A percentile compares a stretch with the other conserved stretches of the same genome.
These are phyloP conservation scores for Aspergillus sp. DNA, from an alignment of 2,329 filamentous ascomycete species.

Conservation along the genomic window DNA sequence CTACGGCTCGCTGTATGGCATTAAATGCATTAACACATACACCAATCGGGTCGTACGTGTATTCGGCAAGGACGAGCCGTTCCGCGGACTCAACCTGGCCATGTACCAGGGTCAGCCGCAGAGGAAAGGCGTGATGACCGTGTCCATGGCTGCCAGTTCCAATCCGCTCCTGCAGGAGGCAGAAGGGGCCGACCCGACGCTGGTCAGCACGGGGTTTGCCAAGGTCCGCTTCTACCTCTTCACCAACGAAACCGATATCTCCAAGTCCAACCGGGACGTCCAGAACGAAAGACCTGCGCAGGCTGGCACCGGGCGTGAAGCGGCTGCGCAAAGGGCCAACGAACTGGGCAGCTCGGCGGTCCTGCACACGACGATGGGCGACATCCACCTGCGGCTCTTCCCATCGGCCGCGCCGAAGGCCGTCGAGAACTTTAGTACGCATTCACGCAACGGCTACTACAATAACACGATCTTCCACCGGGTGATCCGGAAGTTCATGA, in stretches of 20 bases:
- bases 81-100: slow-evolving; percentile 71
- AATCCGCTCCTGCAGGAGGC: slow-evolving; percentile 91
- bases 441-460: slow-evolving; percentile 84
- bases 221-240: slow-evolving; percentile 98
- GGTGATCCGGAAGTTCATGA: slow-evolving; percentile 98
- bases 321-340: slow-evolving; percentile 49
- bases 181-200: slow-evolving; percentile 79
- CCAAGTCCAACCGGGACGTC: slow-evolving; percentile 76
- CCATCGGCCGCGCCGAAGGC: slow-evolving; percentile 87
- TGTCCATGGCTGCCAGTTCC: slow-evolving; percentile 91
- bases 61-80: slow-evolving; percentile 81
- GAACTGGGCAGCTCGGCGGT: slow-evolving; percentile 72
- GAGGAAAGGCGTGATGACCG: slow-evolving; percentile 84
- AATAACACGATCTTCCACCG: slow-evolving; percentile 97
- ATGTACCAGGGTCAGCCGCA: slow-evolving; percentile 93
- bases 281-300: slow-evolving; percentile 86
- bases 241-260: slow-evolving; percentile 76
- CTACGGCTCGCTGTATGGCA: slow-evolving; percentile 83
- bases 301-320: slow-evolving; percentile 39
- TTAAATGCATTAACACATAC: slow-evolving; percentile 92
- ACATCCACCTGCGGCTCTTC: slow-evolving; percentile 88
- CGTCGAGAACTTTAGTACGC: slow-evolving; percentile 95
- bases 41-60: slow-evolving; percentile 87
- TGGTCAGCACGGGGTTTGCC: slow-evolving; percentile 71
- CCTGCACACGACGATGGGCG: slow-evolving; percentile 85